These are phyloP conservation scores for Tetraselmis chui DNA, from an alignment of 139 green algal genomes.

Conservation along the genomic window DNA sequence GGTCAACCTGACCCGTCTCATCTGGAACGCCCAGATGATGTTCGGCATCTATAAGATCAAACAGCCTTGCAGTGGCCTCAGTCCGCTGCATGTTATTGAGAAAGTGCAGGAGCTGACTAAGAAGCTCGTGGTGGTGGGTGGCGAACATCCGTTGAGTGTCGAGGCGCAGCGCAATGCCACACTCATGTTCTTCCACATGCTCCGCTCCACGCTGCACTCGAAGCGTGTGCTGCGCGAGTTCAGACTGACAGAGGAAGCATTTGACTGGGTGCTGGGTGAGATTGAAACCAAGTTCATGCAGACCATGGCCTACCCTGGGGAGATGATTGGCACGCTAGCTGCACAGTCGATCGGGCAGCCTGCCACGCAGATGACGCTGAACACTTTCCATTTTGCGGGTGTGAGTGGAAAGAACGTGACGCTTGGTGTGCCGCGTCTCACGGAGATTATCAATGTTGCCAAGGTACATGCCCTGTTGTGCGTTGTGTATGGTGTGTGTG, in stretches of 20 bases:
- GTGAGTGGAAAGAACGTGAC: slow-evolving; percentile 98
- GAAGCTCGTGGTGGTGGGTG: slow-evolving; percentile 75
- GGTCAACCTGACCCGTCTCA: slow-evolving; percentile 84
- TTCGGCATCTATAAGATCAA: slow-evolving; percentile 34
- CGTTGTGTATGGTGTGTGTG: too few species aligned
- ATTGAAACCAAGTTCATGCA: slow-evolving; percentile 71
- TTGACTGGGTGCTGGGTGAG: slow-evolving; percentile 90
- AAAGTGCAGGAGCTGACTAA: slow-evolving; percentile 49
- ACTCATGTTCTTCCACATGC: slow-evolving; percentile 78
- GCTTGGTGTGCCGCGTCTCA: slow-evolving; percentile 93
- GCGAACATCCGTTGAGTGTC: slow-evolving; percentile 65
- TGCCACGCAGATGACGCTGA: slow-evolving; percentile 94
- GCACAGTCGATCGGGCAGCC: slow-evolving; percentile 97
- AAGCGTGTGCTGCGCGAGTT: slow-evolving; percentile 85
- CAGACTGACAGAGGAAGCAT: slow-evolving; percentile 69
- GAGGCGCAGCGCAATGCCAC: slow-evolving; percentile 96
- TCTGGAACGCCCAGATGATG: slow-evolving; percentile 90
- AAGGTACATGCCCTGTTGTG: too few species aligned
- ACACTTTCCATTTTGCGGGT: slow-evolving; percentile 96
- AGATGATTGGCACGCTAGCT: slow-evolving; percentile 90
- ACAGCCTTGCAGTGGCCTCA: slow-evolving; percentile 29
- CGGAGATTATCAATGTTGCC: slow-evolving; percentile 99
- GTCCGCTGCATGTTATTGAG: slow-evolving; percentile 56
- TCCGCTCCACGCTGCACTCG: slow-evolving; percentile 75
- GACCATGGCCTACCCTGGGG: slow-evolving; percentile 61